Percentiles rank a stretch among this genome's conserved stretches.
Conservation (phyloP, 225 moss, liverwort and hornwort species). For the Marchantia paleacea region DNA sequence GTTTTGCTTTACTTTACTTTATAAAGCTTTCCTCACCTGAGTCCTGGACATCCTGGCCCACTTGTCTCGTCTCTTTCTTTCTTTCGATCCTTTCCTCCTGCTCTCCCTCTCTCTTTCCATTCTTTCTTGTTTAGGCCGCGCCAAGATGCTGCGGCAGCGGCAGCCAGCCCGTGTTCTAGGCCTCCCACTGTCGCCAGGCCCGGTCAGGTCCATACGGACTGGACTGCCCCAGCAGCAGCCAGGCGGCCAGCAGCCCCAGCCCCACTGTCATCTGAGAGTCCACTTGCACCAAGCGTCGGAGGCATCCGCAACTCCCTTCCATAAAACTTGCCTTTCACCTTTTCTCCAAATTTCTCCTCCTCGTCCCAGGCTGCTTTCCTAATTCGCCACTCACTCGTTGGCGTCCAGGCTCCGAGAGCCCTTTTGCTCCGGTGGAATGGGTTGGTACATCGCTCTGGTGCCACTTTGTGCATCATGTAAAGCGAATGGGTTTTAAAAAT, state of each 20-base stretch:
- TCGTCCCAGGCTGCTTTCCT: neutral
- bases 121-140: constrained; percentile 1
- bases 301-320: neutral
- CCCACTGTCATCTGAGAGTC: neutral
- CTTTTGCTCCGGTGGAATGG: too few species aligned
- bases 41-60: neutral
- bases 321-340: neutral
- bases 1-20: neutral
- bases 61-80: neutral
- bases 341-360: neutral
- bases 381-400: neutral
- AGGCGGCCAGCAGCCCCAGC: neutral
- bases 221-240: too few species aligned
- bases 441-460: too few species aligned
- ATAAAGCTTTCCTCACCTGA: neutral
- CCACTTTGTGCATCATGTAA: too few species aligned
- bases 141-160: constrained; percentile 8
- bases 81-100: too few species aligned
- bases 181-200: neutral
- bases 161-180: constrained; percentile 3
- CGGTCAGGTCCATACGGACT: neutral
- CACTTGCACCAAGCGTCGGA: neutral
- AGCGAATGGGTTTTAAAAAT: too few species aligned
- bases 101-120: neutral
- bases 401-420: neutral